These are phyloP conservation scores for Paraglomus brasilianum DNA, from an alignment of 192 early-diverging fungal genomes.

Conservation along the genomic window DNA sequence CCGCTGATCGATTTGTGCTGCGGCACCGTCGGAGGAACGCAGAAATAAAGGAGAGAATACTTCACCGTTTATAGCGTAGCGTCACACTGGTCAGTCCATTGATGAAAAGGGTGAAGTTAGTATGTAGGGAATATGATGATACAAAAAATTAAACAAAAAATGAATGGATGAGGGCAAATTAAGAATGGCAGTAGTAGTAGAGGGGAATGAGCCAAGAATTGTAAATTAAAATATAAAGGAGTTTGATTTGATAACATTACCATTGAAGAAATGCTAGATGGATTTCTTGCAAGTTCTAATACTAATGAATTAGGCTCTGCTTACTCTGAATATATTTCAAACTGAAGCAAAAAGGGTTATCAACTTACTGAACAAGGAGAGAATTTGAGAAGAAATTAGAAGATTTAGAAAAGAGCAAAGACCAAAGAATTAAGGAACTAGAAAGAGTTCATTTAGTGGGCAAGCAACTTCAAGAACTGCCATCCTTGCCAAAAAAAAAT, in stretches of 20 bases:
- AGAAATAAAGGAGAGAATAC: no score
- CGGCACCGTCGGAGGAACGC: no score
- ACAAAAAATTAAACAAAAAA: conserved; percentile 10
- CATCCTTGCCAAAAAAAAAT: no score
- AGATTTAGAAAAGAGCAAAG: conserved; percentile 1
- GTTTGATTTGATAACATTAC: neutral
- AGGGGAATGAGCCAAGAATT: neutral
- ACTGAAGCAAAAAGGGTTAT: no score
- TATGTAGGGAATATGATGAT: neutral
- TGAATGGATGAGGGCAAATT: no score
- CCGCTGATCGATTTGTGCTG: no score
- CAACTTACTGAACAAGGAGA: no score
- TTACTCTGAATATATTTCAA: no score
- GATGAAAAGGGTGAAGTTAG: neutral
- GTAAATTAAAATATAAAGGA: neutral
- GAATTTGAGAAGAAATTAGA: no score
- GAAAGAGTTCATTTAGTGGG: neutral
- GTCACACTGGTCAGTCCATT: neutral
- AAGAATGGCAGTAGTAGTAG: no score
- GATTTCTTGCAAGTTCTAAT: neutral
- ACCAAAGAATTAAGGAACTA: neutral
- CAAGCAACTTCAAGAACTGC: no score
- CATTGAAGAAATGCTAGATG: neutral
- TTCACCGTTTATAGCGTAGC: no score
- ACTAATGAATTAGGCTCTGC: neutral